phyloP scores from a whole-genome alignment of 139 green algal genomes.

The Micractinium sp. region DNA sequence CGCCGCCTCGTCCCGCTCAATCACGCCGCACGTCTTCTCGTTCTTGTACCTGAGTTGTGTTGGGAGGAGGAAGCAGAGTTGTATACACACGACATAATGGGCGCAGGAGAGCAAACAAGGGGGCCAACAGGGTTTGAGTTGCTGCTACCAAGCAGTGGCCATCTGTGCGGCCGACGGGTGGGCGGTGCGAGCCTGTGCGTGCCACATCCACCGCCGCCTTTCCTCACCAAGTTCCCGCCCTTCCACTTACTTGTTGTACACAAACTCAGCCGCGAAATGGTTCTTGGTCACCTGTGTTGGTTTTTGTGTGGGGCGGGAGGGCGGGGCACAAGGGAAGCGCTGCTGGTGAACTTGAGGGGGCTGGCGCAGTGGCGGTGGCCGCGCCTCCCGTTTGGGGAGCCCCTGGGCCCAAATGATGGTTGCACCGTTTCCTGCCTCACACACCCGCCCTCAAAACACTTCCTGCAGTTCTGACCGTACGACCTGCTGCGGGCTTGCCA shows the following conservation, averaged over 20 bases:
- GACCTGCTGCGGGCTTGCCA: too few relatives aligned
- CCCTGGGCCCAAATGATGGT: too few relatives aligned
- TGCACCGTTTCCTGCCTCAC: too few relatives aligned
- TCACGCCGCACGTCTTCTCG: constrained; percentile 71
- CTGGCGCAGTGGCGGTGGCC: too few relatives aligned
- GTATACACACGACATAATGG: neutral
- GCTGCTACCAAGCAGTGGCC: too few relatives aligned
- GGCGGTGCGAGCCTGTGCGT: too few relatives aligned
- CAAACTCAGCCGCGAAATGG: constrained; percentile 76
- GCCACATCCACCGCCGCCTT: too few relatives aligned
- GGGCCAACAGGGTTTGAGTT: neutral
- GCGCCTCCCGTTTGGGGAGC: too few relatives aligned
- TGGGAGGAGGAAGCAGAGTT: neutral
- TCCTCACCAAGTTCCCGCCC: neutral
- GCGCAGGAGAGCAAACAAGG: neutral
- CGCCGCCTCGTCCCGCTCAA: constrained; percentile 59
- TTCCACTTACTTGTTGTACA: constrained; percentile 75
- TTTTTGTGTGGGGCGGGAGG: neutral
- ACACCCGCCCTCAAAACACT: too few relatives aligned
- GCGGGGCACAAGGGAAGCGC: neutral
- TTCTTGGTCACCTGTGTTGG: constrained; percentile 67
- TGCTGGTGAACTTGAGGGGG: neutral
- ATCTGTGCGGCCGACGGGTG: too few relatives aligned
- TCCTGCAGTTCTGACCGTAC: too few relatives aligned
- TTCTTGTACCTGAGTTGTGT: constrained; percentile 53